phyloP scores from a whole-genome alignment of 441 rosid genomes.

The Populus hybrid region DNA sequence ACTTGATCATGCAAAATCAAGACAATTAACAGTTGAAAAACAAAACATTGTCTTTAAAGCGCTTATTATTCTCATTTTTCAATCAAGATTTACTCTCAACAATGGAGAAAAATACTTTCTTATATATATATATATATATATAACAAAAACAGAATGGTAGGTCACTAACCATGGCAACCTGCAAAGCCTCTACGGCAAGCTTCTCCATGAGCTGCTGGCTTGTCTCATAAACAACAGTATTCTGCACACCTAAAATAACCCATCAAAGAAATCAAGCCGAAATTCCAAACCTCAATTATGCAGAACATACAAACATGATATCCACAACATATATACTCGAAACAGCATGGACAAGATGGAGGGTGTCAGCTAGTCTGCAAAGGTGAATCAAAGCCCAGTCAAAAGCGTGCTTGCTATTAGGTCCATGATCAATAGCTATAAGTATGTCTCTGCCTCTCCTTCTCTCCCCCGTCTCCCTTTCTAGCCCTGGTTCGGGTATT shows the following conservation, averaged over 20 bases:
- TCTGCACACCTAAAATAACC: conserved; percentile 46
- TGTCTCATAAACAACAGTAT: conserved; percentile 57
- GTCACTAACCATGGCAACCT: conserved; percentile 66
- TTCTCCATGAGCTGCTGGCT: conserved; percentile 67
- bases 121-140: too few relatives aligned
- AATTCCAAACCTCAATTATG: background rate
- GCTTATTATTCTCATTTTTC: background rate
- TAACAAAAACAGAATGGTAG: background rate
- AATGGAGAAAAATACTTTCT: background rate
- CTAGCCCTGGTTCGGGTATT: conserved; percentile 55
- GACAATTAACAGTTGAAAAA: background rate
- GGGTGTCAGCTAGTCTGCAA: conserved; percentile 73
- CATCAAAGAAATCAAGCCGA: background rate
- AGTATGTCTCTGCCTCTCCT: conserved; percentile 72
- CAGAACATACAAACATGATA: background rate
- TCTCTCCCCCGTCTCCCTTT: conserved; percentile 69
- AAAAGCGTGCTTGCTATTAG: conserved; percentile 27
- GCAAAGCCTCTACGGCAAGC: conserved; percentile 70
- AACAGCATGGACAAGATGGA: conserved; percentile 82
- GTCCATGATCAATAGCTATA: conserved; percentile 63
- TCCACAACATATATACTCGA: conserved; percentile 35
- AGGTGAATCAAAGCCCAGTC: conserved; percentile 68
- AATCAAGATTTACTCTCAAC: background rate
- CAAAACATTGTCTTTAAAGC: too few relatives aligned
- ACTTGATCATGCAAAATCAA: background rate